A percentile compares a stretch with the other conserved stretches of the same genome.
Conservation (phyloP, 805 yeast genomes). For the Starmerella sp. region DNA sequence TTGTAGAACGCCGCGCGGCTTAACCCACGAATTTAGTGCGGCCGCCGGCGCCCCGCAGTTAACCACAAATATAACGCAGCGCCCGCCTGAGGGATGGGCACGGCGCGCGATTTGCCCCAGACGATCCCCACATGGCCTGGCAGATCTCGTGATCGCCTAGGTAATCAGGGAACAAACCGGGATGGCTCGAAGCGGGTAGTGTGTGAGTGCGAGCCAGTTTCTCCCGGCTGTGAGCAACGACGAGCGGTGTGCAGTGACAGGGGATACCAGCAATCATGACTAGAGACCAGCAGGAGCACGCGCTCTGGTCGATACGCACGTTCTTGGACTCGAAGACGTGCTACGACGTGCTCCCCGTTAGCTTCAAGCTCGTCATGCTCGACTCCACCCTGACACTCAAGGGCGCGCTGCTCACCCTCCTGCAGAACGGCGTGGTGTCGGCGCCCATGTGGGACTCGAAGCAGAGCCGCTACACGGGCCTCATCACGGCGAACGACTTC, state of each 20-base stretch:
- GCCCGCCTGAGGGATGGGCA: too few species aligned
- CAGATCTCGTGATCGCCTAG: conserved; percentile 2
- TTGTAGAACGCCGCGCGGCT: too few species aligned
- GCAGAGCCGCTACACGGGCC: conserved; percentile 84
- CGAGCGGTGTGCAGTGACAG: conserved; percentile 5
- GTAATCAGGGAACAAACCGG: neutral
- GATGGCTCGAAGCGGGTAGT: neutral
- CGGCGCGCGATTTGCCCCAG: neutral
- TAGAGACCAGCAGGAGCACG: conserved; percentile 42
- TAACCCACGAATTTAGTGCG: too few species aligned
- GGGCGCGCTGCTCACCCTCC: conserved; percentile 74
- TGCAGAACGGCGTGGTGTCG: conserved; percentile 88
- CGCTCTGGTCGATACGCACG: conserved; percentile 67
- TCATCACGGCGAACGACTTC: conserved; percentile 83
- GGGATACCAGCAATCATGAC: neutral
- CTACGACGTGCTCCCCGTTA: conserved; percentile 92
- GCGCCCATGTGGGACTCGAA: conserved; percentile 96
- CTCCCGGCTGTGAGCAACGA: neutral
- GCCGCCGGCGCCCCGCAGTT: too few species aligned
- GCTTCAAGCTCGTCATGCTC: conserved; percentile 81
- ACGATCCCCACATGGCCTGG: neutral
- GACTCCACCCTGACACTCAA: conserved; percentile 86
- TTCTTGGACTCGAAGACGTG: conserved; percentile 85
- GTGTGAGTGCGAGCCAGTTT: neutral
- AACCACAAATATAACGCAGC: too few species aligned